Conservation (phyloP, 1,284 basidiomycete species). For the Cryptococcus sp. region DNA sequence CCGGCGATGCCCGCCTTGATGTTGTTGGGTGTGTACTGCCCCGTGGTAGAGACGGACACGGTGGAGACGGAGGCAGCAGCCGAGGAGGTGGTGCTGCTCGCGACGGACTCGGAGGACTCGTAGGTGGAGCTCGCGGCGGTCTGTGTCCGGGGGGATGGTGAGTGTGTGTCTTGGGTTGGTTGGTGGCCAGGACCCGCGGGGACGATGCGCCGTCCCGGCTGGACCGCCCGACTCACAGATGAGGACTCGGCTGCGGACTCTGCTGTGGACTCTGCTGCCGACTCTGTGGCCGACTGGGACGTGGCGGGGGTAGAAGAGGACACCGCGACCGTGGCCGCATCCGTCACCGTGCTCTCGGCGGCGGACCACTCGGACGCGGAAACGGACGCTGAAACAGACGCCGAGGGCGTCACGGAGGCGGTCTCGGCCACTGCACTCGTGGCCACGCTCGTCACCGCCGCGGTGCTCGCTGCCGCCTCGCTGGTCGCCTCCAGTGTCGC, state of each 20-base stretch:
- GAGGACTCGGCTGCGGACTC: background rate
- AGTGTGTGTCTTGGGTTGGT: too few relatives aligned
- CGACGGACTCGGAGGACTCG: conserved; percentile 2
- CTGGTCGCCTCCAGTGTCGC: conserved; percentile 5
- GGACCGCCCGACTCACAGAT: background rate
- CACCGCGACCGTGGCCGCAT: background rate
- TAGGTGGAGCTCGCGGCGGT: background rate
- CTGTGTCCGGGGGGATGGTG: background rate
- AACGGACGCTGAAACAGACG: background rate
- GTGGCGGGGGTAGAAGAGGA: background rate
- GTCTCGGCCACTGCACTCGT: conserved; percentile 14
- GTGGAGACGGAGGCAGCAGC: conserved; percentile 9
- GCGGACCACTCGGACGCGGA: background rate
- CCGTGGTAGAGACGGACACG: conserved; percentile 11
- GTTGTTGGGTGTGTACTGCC: conserved; percentile 32
- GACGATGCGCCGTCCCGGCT: conserved; percentile 1
- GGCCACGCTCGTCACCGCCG: conserved; percentile 11
- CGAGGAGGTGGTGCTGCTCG: conserved; percentile 3
- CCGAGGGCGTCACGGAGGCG: conserved; percentile 2
- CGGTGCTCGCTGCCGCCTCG: conserved; percentile 10
- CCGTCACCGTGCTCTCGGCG: background rate
- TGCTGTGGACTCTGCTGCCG: background rate
- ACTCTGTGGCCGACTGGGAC: background rate
- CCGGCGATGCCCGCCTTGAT: conserved; percentile 47
- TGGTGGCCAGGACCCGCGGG: too few relatives aligned